A percentile compares a stretch with the other conserved stretches of the same genome.
phyloP scores from a whole-genome alignment of 2,329 filamentous ascomycete genomes.

The Fusarium acutatum region DNA sequence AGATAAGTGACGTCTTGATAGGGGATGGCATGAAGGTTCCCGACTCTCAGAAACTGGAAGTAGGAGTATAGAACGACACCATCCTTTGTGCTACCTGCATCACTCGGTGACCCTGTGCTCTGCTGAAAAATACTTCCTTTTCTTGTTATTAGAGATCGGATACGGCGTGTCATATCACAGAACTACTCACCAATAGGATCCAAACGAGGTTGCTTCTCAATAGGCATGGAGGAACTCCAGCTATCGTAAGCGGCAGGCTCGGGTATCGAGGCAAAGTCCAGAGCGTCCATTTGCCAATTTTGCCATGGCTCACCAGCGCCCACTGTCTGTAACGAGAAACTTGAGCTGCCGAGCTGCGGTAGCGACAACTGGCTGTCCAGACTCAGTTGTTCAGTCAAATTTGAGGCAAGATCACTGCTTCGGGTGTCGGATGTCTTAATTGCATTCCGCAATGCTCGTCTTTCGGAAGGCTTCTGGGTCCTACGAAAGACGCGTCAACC shows the following conservation, averaged over 20 bases:
- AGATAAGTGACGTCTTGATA: background rate
- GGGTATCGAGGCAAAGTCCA: background rate
- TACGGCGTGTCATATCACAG: accelerated
- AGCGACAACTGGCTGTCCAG: background rate
- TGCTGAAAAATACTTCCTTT: background rate
- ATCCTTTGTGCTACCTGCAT: background rate
- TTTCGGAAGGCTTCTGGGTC: background rate
- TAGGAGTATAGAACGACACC: background rate
- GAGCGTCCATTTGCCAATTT: background rate
- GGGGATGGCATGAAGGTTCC: background rate
- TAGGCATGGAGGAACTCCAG: background rate
- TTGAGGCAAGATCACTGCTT: background rate
- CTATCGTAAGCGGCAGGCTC: background rate
- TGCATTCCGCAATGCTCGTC: background rate
- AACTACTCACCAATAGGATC: background rate
- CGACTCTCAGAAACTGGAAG: background rate
- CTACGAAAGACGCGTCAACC: background rate
- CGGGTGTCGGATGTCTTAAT: background rate
- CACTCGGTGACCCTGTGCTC: background rate
- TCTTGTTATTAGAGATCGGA: accelerated
- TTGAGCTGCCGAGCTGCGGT: background rate
- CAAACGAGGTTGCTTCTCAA: background rate
- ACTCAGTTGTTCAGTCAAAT: accelerated
- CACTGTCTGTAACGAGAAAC: background rate
- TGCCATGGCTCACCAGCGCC: background rate